Base-by-base conservation (phyloP, 345 rosid genomes). In the Corymbia maculata region DNA sequence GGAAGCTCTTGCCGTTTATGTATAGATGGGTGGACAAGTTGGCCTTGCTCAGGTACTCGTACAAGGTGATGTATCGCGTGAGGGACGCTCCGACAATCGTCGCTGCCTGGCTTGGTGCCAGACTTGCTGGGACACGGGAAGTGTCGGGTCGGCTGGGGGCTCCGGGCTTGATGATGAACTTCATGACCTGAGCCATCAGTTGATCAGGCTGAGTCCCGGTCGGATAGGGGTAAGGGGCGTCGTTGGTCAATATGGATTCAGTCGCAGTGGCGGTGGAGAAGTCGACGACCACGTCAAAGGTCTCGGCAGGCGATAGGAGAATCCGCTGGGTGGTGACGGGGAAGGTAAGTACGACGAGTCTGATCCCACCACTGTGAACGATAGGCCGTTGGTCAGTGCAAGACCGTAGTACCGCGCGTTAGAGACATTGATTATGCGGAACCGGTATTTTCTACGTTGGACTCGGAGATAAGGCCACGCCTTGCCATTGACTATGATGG, bases 401-500 rank as follows among this genome's bases (percentile, higher is more conserved):
- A 87, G 57, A 6, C 36, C 52, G 70, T 64, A 87, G 75, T 9
- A 89, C n/a, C 87, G 50, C 2, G 91, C 91, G 85, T 89, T 89
- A 11, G 85, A 51, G 30, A 89, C 85, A 50, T 89, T 89, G 89
- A 89, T 70, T 10, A 89, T 87, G 70, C 86, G 85, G 86, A 89
- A 89, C 4, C 91, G 68, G 86, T 85, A 89, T 52, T 89, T 89
- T 22, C 88, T 44, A 14, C 87, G 88, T 70, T 55, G 55, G 53
- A 89, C 91, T 50, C 10, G 53, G 22, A 89, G 84, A 86, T 87
- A 53, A 19, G 89, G 91, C 91, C 91, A 89, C 22, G 89, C 91
- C 85, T 87, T 89, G 85, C 88, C 91, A 16, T 88, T 89, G 32
- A 88, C 91, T 17, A 86, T 57, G 59, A 89, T 85, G n/a, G 88